Evolutionary conservation across 768 basidiomycete species (phyloP), one percentile per base, ranked within the genome.

Genomic region (Boletales sp.): DNA sequence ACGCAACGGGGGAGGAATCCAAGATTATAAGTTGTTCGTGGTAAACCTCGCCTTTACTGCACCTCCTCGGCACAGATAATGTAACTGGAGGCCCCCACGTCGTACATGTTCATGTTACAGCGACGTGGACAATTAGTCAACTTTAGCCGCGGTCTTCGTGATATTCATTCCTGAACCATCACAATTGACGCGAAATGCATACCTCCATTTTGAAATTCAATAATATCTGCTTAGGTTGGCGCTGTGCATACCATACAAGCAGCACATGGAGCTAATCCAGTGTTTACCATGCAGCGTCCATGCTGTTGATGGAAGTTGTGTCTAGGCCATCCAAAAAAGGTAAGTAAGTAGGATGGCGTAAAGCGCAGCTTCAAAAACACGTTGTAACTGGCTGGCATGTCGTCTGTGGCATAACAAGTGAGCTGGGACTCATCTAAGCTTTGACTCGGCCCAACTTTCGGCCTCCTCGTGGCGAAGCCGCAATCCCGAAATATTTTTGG

Each of bases 11-110:
- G 36, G 33, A 19, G 28, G 40, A 37, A 54, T 37, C 53, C 31
- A 35, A 41, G 45, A 48, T 57, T 67, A 62, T 64, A 65, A 53
- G 56, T 33, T 46, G 37, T 34, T 46, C 50, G 41, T 49, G 34
- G 51, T n/a, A 18, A 31, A 62, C 62, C 64, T 58, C 62, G 47
- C 62, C 43, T 45, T 18, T 41, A 39, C 55, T 55, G 64, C 65
- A 50, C 60, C 49, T 9, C 50, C 31, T 53, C 47, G 18, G 60
- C 56, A 55, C 54, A 49, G 54, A 56, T 44, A 46, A 44, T 28
- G 33, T 14, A 30, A 38, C 13, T 37, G 41, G 48, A 44, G 34
- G 30, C 30, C 50, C 25, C 44, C 58, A 44, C 48, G 38, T 39
- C 40, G 41, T 36, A 47, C 54, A 55, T 53, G 46, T 49, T 54